Conservation (phyloP, 169 alveolate species). For the Besnoitia besnoiti region DNA sequence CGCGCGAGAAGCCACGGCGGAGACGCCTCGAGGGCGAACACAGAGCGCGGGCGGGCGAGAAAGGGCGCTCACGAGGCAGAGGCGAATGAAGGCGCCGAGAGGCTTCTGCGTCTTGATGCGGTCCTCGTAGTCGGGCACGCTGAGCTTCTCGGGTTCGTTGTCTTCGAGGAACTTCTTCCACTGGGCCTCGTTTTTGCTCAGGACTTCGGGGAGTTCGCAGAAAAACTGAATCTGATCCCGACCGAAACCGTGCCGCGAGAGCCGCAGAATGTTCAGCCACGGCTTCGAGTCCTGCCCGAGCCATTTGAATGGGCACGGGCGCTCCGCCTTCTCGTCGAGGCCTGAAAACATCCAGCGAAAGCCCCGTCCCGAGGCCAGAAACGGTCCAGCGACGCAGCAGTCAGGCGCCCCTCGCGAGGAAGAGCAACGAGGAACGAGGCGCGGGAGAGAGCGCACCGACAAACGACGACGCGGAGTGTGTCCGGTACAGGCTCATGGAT, state of each 20-base stretch:
- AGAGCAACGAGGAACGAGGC: neutral
- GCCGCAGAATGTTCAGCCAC: slow-evolving; percentile 92
- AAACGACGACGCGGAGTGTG: too few species aligned
- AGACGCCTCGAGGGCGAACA: neutral
- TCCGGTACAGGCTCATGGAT: too few species aligned
- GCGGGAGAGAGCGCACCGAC: neutral
- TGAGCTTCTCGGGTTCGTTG: slow-evolving; percentile 91
- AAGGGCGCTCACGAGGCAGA: slow-evolving; percentile 76
- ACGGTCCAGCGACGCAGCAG: neutral
- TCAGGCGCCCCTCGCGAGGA: neutral
- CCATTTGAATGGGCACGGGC: slow-evolving; percentile 87
- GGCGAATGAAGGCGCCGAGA: slow-evolving; percentile 90
- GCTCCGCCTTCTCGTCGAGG: slow-evolving; percentile 87
- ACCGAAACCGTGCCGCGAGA: slow-evolving; percentile 92
- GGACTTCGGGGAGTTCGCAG: slow-evolving; percentile 90
- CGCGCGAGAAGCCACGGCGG: too few species aligned
- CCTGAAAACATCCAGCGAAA: slow-evolving; percentile 67
- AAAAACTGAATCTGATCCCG: slow-evolving; percentile 88
- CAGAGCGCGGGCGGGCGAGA: neutral
- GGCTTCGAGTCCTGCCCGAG: slow-evolving; percentile 84
- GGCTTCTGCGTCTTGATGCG: slow-evolving; percentile 86
- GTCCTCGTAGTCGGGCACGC: slow-evolving; percentile 93
- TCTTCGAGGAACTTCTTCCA: slow-evolving; percentile 92
- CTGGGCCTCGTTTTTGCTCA: slow-evolving; percentile 85
- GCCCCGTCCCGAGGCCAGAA: neutral